Evolutionary conservation across 2,329 filamentous ascomycete species (phyloP).

Genomic region (Mycocentrospora acerina): DNA sequence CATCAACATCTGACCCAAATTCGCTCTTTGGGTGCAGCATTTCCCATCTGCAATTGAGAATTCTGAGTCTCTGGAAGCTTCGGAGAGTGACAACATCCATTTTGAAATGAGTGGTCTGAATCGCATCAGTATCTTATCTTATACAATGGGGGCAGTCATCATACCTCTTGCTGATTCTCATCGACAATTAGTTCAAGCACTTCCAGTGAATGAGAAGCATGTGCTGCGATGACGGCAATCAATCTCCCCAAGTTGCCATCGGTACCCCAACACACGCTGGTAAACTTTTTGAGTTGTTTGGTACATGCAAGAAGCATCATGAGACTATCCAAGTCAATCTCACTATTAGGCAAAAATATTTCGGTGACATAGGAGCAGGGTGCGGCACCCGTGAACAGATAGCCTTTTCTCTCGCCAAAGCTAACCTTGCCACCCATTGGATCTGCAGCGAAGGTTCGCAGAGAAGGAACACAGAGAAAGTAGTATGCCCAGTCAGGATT

Average conservation of each 20-base stretch:
- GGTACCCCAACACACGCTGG: slow-evolving; percentile 8
- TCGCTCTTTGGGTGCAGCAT: not conserved
- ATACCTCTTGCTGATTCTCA: too few relatives aligned
- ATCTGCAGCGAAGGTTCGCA: slow-evolving; percentile 10
- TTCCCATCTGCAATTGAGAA: slow-evolving; percentile 2
- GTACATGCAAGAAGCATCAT: slow-evolving; percentile 6
- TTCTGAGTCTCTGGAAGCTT: slow-evolving; percentile 3
- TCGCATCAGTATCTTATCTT: not conserved
- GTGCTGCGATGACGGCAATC: slow-evolving; percentile 4
- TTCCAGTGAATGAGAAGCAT: slow-evolving; percentile 8
- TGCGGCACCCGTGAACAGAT: not conserved
- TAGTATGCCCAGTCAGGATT: slow-evolving; percentile 8
- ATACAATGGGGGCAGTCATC: not conserved
- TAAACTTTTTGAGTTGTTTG: slow-evolving; percentile 11
- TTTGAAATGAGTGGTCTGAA: too few relatives aligned
- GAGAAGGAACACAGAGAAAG: slow-evolving; percentile 15
- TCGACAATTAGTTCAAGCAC: slow-evolving; percentile 2
- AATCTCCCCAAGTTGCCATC: slow-evolving; percentile 7
- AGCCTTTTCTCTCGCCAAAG: not conserved
- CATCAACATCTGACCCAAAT: not conserved
- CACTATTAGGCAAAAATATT: slow-evolving; percentile 8
- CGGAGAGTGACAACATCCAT: not conserved
- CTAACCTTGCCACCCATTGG: slow-evolving; percentile 14
- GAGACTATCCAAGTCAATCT: slow-evolving; percentile 6
- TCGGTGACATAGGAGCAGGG: slow-evolving; percentile 13